Base-by-base conservation (phyloP, 495 filamentous ascomycete genomes). In the Xylaria bambusicola region DNA sequence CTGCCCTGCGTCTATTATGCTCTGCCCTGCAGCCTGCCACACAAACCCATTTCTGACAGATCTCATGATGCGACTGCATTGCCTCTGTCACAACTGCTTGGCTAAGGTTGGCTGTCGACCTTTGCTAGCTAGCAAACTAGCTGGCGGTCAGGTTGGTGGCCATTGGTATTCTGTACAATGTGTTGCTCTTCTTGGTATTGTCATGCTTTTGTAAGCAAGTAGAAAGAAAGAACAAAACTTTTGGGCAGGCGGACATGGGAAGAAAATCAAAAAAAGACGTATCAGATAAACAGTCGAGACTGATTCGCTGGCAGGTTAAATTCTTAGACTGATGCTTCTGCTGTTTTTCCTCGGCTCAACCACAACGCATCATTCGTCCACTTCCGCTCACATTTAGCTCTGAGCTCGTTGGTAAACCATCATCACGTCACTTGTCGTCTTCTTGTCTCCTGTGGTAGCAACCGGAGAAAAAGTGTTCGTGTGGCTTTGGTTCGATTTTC, bases 1-100 rank as follows among this genome's bases (percentile, higher is more conserved):
- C 42, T 60, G 58, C 57, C 33, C 40, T 68, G 41, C 63, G 56
- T 58, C 50, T 61, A 40, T 53, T 49, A 46, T 47, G 56, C 53
- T 41, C 38, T 60, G 29, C 53, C 41, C 41, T 46, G 57, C 48
- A 51, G 57, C 53, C 59, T 47, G 54, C 54, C 63, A 66, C 62
- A 66, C 60, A 61, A 59, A 58, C 65, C 61, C 44, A 60, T 68
- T 66, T 71, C 68, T 71, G 63, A 65, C 54, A 68, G 63, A 68
- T 62, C 66, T 36, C 53, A 62, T 53, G 59, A 41, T 64, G 60
- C 46, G 53, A 61, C 61, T 60, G 48, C 53, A 44, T 49, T 35
- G 24, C 41, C 63, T 29, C 48, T 45, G 56, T 58, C 29, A 61
- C 60, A 60, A 26, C 36, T 53, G 59, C 57, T 54, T 54, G 27